These are phyloP conservation scores for Metschnikowia kunwiensis DNA, from an alignment of 805 yeast genomes.

Conservation along the genomic window DNA sequence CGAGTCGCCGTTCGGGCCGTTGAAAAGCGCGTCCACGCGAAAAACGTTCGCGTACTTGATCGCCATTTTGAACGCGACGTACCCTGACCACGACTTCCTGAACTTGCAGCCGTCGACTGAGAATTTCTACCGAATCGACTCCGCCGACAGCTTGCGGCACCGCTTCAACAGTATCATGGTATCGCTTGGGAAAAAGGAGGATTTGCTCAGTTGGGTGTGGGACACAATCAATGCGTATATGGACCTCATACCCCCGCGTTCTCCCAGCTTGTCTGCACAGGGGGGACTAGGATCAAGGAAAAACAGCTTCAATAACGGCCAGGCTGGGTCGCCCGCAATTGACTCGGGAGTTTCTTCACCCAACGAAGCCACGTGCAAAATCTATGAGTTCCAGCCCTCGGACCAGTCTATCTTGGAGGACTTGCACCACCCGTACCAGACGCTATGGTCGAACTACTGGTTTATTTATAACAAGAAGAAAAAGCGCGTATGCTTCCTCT, in stretches of 20 bases:
- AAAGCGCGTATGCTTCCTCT: conserved; percentile 86
- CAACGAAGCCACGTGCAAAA: conserved; percentile 44
- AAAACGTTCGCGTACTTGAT: conserved; percentile 88
- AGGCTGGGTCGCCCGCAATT: conserved; percentile 12
- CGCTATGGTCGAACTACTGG: conserved; percentile 79
- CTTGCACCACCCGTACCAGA: conserved; percentile 42
- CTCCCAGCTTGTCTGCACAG: conserved; percentile 24
- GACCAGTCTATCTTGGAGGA: conserved; percentile 65
- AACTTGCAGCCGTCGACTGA: conserved; percentile 77
- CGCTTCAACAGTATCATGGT: conserved; percentile 76
- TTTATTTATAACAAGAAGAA: conserved; percentile 87
- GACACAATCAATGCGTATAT: conserved; percentile 80
- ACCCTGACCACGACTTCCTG: conserved; percentile 94
- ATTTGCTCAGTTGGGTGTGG: conserved; percentile 70
- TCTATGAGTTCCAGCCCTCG: conserved; percentile 61
- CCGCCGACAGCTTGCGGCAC: conserved; percentile 49
- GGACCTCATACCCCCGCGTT: conserved; percentile 48
- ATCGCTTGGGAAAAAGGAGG: conserved; percentile 42
- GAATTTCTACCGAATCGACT: conserved; percentile 38
- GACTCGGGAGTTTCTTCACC: no score
- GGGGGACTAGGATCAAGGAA: conserved; percentile 24
- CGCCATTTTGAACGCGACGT: conserved; percentile 85
- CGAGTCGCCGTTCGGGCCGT: conserved; percentile 85
- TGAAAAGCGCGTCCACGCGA: conserved; percentile 79
- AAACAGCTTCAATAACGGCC: conserved; percentile 23